phyloP scores from a whole-genome alignment of 148 eudicot species.

The Rhododendron simsii region DNA sequence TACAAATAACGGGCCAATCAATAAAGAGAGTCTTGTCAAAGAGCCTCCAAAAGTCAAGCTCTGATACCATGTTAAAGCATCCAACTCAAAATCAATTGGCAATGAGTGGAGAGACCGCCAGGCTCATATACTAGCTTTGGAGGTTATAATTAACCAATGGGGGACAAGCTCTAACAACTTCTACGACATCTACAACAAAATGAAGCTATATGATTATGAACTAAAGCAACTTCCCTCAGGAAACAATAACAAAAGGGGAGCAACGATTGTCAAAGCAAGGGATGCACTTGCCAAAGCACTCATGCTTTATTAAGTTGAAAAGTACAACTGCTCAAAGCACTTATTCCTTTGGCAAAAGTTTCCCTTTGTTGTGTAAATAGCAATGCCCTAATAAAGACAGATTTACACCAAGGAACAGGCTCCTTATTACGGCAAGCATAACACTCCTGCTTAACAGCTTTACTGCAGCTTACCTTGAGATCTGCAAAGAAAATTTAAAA shows the following conservation, averaged over 20 bases:
- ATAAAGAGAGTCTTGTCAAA: too few species aligned
- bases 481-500: constrained; percentile 48
- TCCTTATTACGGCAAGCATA: constrained; percentile 4
- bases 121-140: not conserved
- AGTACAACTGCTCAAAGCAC: not conserved
- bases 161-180: not conserved
- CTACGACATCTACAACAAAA: not conserved
- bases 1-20: too few species aligned
- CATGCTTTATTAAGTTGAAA: not conserved
- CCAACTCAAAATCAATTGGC: not conserved
- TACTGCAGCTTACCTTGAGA: constrained; percentile 55
- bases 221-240: not conserved
- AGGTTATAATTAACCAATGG: not conserved
- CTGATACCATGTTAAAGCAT: not conserved
- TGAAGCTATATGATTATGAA: not conserved
- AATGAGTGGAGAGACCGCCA: not conserved
- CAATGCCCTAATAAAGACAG: constrained; percentile 6
- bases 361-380: not conserved
- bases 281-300: not conserved
- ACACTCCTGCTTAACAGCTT: constrained; percentile 11
- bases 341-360: not conserved
- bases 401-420: constrained; percentile 8
- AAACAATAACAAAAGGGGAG: constrained; percentile 4
- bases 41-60: not conserved
- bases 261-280: constrained; percentile 2